Evolutionary conservation across 768 basidiomycete genomes (phyloP).

Genomic region (Kwoniella newhampshirensis): DNA sequence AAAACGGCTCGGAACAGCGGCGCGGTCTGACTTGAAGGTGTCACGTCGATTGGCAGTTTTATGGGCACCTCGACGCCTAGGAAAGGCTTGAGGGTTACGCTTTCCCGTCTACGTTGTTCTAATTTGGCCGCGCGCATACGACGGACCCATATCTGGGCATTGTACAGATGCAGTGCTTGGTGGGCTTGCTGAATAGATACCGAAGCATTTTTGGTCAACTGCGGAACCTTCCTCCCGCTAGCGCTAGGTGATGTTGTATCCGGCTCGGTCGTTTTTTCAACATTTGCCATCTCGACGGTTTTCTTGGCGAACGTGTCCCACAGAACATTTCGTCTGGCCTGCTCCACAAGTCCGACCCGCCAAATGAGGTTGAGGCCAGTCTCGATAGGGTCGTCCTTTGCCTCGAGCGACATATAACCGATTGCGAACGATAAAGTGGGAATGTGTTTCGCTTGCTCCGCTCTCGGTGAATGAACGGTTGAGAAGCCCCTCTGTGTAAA

Average conservation of each 20-base stretch:
- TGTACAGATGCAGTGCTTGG: slow-evolving; percentile 65
- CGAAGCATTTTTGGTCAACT: slow-evolving; percentile 51
- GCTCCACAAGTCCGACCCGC: slow-evolving; percentile 70
- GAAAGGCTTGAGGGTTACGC: slow-evolving; percentile 59
- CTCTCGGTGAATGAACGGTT: slow-evolving; percentile 63
- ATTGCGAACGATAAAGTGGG: slow-evolving; percentile 65
- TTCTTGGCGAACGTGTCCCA: slow-evolving; percentile 80
- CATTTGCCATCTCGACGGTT: slow-evolving; percentile 61
- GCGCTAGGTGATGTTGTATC: background rate
- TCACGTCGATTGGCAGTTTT: slow-evolving; percentile 53
- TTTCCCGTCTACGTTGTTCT: slow-evolving; percentile 59
- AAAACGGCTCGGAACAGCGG: slow-evolving; percentile 72
- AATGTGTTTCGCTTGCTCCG: slow-evolving; percentile 71
- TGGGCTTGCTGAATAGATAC: slow-evolving; percentile 72
- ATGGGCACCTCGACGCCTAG: slow-evolving; percentile 30
- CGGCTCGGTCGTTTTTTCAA: slow-evolving; percentile 3
- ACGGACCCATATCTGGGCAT: slow-evolving; percentile 71
- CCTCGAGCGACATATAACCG: slow-evolving; percentile 69
- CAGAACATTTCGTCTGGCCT: slow-evolving; percentile 67
- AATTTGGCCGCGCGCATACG: slow-evolving; percentile 59
- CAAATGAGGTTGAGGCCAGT: slow-evolving; percentile 71
- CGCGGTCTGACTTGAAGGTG: slow-evolving; percentile 51
- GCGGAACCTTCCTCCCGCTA: background rate
- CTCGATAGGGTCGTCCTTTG: slow-evolving; percentile 82
- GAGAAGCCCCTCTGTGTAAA: slow-evolving; percentile 59